phyloP scores from a whole-genome alignment of 139 green algal genomes.

The Auxenochlorella protothecoides region DNA sequence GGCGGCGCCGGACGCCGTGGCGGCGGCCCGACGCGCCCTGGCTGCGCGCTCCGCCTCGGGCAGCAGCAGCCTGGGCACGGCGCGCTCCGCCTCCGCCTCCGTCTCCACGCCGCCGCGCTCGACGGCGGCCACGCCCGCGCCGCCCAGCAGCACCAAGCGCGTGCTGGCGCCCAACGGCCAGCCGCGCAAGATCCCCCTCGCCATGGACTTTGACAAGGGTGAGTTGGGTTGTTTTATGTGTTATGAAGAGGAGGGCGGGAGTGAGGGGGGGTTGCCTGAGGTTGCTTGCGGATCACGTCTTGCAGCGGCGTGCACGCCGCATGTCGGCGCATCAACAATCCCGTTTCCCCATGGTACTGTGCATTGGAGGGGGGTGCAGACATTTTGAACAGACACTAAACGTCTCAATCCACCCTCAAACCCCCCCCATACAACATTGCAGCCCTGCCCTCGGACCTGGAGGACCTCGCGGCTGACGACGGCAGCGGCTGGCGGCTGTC shows the following conservation, averaged over 20 bases:
- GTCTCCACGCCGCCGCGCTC: neutral
- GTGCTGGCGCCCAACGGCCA: slow-evolving; percentile 76
- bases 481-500: slow-evolving; percentile 1
- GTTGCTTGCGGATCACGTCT: neutral
- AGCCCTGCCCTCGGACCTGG: slow-evolving; percentile 11
- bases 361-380: no score
- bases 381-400: no score
- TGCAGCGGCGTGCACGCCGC: neutral
- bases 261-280: neutral
- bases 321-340: neutral
- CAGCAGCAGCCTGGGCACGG: neutral
- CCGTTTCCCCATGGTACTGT: neutral
- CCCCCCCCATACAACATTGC: neutral
- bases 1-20: neutral
- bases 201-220: slow-evolving; percentile 32
- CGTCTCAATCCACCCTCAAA: neutral
- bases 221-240: neutral
- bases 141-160: slow-evolving; percentile 30
- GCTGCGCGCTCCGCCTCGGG: neutral
- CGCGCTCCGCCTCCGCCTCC: neutral
- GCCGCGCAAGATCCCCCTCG: slow-evolving; percentile 69
- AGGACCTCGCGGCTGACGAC: slow-evolving; percentile 13
- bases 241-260: neutral
- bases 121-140: slow-evolving; percentile 4
- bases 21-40: slow-evolving; percentile 1